Evolutionary conservation across 2,329 filamentous ascomycete species (phyloP).

Genomic region (Cladophialophora carrionii): DNA sequence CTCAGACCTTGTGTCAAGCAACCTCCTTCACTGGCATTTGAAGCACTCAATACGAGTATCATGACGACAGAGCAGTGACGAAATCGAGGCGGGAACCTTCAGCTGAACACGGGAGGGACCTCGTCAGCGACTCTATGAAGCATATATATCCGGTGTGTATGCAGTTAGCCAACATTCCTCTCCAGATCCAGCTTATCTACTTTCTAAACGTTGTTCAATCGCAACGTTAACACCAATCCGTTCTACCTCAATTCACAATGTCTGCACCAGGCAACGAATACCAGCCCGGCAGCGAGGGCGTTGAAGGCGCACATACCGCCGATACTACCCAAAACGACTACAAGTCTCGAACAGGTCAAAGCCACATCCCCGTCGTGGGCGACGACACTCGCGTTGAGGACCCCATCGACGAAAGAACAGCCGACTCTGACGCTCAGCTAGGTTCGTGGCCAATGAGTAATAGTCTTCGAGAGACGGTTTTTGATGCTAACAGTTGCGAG

Average conservation of each 20-base stretch:
- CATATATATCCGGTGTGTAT: background rate
- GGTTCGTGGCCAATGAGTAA: slow-evolving; percentile 43
- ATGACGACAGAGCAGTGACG: slow-evolving; percentile 16
- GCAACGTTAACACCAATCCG: background rate
- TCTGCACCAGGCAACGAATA: slow-evolving; percentile 30
- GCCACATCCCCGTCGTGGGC: slow-evolving; percentile 52
- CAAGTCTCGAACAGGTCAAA: slow-evolving; percentile 52
- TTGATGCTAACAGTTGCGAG: background rate
- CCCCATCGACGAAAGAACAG: slow-evolving; percentile 48
- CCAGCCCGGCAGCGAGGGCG: slow-evolving; percentile 23
- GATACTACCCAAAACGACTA: slow-evolving; percentile 51
- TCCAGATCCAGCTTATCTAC: background rate
- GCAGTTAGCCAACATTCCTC: background rate
- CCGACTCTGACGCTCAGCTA: slow-evolving; percentile 54
- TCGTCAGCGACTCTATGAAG: background rate
- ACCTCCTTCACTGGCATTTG: background rate
- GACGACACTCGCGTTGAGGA: slow-evolving; percentile 54
- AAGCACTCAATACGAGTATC: background rate
- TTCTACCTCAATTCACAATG: slow-evolving; percentile 21
- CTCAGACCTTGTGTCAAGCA: slow-evolving; percentile 7
- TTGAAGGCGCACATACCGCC: slow-evolving; percentile 22
- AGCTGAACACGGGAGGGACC: background rate
- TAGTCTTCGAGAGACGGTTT: background rate
- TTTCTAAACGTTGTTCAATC: background rate
- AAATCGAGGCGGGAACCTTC: background rate